A percentile compares a stretch with the other conserved stretches of the same genome.
phyloP scores from a whole-genome alignment of 108 stramenopile species.

The Pseudonitzschia multiseries region DNA sequence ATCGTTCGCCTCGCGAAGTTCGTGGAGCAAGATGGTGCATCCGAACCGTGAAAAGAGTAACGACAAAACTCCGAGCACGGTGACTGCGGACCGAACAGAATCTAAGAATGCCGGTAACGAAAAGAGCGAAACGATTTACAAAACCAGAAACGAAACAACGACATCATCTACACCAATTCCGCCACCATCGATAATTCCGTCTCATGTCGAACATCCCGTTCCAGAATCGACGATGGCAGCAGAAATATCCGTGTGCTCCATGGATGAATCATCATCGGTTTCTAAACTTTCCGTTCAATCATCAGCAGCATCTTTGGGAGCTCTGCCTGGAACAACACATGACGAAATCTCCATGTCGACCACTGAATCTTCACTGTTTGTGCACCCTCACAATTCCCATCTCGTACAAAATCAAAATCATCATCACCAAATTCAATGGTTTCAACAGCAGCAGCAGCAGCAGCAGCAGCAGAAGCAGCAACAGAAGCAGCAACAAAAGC shows the following conservation, averaged over 20 bases:
- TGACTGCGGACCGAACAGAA: neutral
- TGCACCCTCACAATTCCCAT: too few relatives aligned
- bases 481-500: neutral
- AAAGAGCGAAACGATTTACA: neutral
- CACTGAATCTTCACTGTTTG: too few relatives aligned
- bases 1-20: neutral
- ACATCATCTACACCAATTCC: neutral
- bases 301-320: neutral
- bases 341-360: neutral
- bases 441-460: neutral
- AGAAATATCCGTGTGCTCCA: neutral
- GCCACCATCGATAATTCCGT: neutral
- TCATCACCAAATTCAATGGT: too few relatives aligned
- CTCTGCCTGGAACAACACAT: neutral
- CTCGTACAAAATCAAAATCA: too few relatives aligned
- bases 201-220: slow-evolving; percentile 4
- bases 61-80: neutral
- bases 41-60: slow-evolving; percentile 12
- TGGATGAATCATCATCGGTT: neutral
- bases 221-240: neutral
- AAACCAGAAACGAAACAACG: neutral
- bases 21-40: neutral
- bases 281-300: neutral
- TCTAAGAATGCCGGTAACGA: neutral
- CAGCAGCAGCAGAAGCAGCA: neutral